Conservation (phyloP, 352 stramenopile genomes). For the Phytophthora colocasiae region DNA sequence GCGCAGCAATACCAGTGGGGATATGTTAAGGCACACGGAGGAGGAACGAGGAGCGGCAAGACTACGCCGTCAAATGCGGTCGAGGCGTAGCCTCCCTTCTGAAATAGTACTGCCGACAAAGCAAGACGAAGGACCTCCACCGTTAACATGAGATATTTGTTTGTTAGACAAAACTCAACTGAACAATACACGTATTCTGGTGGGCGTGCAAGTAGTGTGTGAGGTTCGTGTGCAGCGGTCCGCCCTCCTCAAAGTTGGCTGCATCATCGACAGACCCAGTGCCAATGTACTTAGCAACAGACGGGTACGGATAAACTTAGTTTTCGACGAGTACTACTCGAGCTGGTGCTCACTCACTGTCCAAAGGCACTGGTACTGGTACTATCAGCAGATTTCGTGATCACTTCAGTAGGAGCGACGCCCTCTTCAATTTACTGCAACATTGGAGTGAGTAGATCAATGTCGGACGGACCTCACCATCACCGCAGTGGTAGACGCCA, state of each 20-base stretch:
- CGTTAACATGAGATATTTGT: no score
- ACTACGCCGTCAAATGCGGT: background rate
- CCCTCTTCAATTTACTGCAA: slow-evolving; percentile 45
- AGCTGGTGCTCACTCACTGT: no score
- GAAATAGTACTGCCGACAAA: no score
- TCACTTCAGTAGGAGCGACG: slow-evolving; percentile 32
- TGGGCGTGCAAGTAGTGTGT: slow-evolving; percentile 36
- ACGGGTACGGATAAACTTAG: slow-evolving; percentile 32
- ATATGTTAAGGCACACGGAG: slow-evolving; percentile 2
- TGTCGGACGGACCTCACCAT: slow-evolving; percentile 26
- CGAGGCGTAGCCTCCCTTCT: no score
- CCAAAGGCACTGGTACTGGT: background rate
- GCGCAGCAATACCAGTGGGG: slow-evolving; percentile 8
- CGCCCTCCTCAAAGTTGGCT: slow-evolving; percentile 29
- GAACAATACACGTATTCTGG: no score
- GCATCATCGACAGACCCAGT: slow-evolving; percentile 29
- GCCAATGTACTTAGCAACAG: slow-evolving; percentile 35
- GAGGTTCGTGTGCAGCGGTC: slow-evolving; percentile 38
- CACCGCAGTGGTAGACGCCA: slow-evolving; percentile 46
- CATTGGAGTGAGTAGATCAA: slow-evolving; percentile 47
- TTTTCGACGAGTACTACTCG: slow-evolving; percentile 18
- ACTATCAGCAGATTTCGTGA: slow-evolving; percentile 19
- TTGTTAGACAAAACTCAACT: no score
- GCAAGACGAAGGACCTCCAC: no score
- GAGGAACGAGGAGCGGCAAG: slow-evolving; percentile 1